Conservation (phyloP, 2,329 filamentous ascomycete species). For the Ophiostoma himal-ulmi region DNA sequence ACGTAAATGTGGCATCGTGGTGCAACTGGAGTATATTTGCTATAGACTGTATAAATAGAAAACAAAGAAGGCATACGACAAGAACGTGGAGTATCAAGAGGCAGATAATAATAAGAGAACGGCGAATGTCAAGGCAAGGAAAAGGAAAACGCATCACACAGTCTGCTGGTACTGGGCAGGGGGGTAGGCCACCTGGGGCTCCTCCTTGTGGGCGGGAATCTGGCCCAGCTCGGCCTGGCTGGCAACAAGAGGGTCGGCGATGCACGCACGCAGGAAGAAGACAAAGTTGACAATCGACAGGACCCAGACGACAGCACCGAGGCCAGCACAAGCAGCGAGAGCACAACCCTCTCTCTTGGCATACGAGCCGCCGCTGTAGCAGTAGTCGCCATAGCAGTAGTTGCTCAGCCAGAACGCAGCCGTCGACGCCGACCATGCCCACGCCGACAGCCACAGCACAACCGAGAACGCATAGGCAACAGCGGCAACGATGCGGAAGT, state of each 20-base stretch:
- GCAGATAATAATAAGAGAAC: neutral
- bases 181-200: neutral
- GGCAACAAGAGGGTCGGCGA: slow-evolving; percentile 9
- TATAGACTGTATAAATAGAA: neutral
- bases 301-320: slow-evolving; percentile 41
- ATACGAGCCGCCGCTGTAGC: neutral
- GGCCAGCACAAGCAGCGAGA: slow-evolving; percentile 15
- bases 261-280: slow-evolving; percentile 34
- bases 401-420: slow-evolving; percentile 29
- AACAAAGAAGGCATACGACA: neutral
- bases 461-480: slow-evolving; percentile 33
- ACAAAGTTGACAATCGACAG: slow-evolving; percentile 36
- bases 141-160: neutral
- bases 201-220: neutral
- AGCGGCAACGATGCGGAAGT: slow-evolving; percentile 35
- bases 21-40: neutral
- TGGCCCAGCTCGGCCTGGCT: slow-evolving; percentile 13
- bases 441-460: slow-evolving; percentile 36
- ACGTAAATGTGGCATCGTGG: neutral
- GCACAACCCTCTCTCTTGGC: neutral
- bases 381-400: slow-evolving; percentile 5
- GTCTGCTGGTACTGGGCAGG: neutral
- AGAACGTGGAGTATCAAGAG: neutral
- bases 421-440: slow-evolving; percentile 24
- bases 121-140: neutral